A percentile compares a stretch with the other conserved stretches of the same genome.
These are phyloP conservation scores for Epichloe aotearoae DNA, from an alignment of 2,329 filamentous ascomycete species.

Conservation along the genomic window DNA sequence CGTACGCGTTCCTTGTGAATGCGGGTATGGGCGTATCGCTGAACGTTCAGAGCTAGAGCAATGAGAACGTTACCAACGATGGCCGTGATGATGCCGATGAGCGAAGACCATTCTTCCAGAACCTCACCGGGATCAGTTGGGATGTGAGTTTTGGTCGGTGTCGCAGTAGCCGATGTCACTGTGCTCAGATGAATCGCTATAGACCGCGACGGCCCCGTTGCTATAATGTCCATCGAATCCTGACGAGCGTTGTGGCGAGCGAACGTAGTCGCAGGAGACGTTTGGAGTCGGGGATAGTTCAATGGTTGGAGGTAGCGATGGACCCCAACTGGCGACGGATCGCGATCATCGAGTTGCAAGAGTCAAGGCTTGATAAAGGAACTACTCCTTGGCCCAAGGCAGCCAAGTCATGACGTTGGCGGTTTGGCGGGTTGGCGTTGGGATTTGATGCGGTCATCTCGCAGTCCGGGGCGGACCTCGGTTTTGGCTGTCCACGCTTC, in stretches of 20 bases:
- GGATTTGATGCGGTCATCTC: not conserved
- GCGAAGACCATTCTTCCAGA: conserved; percentile 67
- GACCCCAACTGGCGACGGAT: not conserved
- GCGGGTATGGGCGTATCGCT: conserved; percentile 85
- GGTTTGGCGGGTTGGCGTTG: not conserved
- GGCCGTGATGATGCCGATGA: conserved; percentile 89
- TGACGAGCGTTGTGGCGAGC: conserved; percentile 3
- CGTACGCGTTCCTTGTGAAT: conserved; percentile 58
- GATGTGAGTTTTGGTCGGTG: conserved; percentile 7
- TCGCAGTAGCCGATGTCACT: not conserved
- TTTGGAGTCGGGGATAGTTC: not conserved
- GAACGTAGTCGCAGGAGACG: conserved; percentile 1
- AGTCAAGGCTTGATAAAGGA: not conserved
- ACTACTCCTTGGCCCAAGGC: not conserved
- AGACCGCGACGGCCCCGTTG: not conserved
- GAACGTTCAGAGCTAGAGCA: conserved; percentile 88
- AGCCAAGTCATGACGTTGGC: not conserved
- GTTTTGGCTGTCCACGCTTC: no score
- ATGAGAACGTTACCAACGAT: conserved; percentile 90
- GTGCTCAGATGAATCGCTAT: not conserved
- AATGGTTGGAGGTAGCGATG: not conserved
- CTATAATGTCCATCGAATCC: not conserved
- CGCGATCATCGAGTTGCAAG: conserved; percentile 1
- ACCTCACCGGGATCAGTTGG: conserved; percentile 29
- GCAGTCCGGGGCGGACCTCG: not conserved